A percentile compares a stretch with the other conserved stretches of the same genome.
Conservation (phyloP, 2,329 filamentous ascomycete genomes). For the Fusarium penzigii region DNA sequence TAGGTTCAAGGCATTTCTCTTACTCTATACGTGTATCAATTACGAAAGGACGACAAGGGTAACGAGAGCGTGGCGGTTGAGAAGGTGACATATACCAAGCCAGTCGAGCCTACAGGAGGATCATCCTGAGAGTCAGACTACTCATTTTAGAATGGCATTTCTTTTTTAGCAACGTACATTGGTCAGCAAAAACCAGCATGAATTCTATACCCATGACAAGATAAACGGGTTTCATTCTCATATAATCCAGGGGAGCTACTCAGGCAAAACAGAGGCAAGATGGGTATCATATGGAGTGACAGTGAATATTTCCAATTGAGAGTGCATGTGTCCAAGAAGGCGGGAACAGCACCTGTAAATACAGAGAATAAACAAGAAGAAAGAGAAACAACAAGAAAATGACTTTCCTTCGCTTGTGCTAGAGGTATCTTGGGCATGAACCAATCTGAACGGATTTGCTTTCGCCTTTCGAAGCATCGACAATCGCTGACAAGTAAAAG, state of each 20-base stretch:
- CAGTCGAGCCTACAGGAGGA: conserved; percentile 58
- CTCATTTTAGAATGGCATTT: conserved; percentile 7
- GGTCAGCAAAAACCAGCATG: conserved; percentile 21
- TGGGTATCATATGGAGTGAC: conserved; percentile 18
- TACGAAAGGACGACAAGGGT: conserved; percentile 75
- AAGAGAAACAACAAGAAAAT: conserved; percentile 17
- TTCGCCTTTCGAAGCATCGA: conserved; percentile 28
- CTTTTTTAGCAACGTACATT: conserved; percentile 12
- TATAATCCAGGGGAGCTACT: conserved; percentile 9
- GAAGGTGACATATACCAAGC: conserved; percentile 84
- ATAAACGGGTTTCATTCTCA: neutral
- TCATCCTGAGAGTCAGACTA: conserved; percentile 38
- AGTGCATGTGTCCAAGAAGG: conserved; percentile 15
- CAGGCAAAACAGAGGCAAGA: conserved; percentile 17
- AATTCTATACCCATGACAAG: conserved; percentile 30
- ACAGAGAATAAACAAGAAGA: conserved; percentile 31
- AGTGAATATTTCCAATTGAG: conserved; percentile 22
- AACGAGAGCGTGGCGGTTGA: conserved; percentile 80
- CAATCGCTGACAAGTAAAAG: conserved; percentile 23
- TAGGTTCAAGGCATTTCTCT: conserved; percentile 95
- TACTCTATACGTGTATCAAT: conserved; percentile 91
- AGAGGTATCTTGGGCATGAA: conserved; percentile 37
- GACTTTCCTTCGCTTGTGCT: conserved; percentile 34
- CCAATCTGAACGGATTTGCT: conserved; percentile 25
- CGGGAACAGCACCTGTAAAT: conserved; percentile 31